Conservation (phyloP, 495 filamentous ascomycete genomes). For the Staphylotrichum tortipilum region DNA sequence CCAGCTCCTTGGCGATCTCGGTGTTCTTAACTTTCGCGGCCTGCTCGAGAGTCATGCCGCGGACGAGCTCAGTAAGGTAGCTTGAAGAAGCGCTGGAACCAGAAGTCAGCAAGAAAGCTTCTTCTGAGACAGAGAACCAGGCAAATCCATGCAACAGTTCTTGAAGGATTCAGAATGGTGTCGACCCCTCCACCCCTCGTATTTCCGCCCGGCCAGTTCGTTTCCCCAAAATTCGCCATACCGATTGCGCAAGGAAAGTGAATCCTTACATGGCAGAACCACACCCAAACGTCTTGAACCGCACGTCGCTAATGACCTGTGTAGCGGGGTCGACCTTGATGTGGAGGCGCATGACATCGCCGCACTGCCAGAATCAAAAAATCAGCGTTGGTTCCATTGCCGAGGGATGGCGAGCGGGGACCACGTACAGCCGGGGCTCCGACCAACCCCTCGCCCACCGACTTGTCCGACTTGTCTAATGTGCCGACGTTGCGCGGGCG, state of each 20-base stretch:
- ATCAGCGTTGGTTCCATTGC: background rate
- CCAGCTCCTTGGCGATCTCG: constrained; percentile 90
- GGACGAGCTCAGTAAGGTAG: constrained; percentile 86
- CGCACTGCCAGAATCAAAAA: constrained; percentile 36
- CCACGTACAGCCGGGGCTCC: constrained; percentile 67
- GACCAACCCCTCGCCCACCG: constrained; percentile 95
- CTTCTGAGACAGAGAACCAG: too few relatives aligned
- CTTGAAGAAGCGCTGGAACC: constrained; percentile 43
- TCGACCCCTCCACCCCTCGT: too few relatives aligned
- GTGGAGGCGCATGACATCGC: constrained; percentile 98
- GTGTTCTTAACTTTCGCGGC: constrained; percentile 88
- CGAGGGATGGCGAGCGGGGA: too few relatives aligned
- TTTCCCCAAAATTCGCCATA: background rate
- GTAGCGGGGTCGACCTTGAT: constrained; percentile 88
- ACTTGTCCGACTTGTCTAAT: constrained; percentile 71
- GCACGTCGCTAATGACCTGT: constrained; percentile 86
- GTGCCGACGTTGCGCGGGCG: constrained; percentile 91
- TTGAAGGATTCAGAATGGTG: too few relatives aligned
- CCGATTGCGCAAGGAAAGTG: background rate
- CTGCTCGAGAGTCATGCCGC: constrained; percentile 93
- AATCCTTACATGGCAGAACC: constrained; percentile 67
- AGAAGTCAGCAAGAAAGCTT: too few relatives aligned
- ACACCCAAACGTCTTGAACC: constrained; percentile 90
- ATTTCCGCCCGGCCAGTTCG: background rate
- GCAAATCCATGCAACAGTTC: too few relatives aligned